These are phyloP conservation scores for Periconia digitata DNA, from an alignment of 2,329 filamentous ascomycete species.

Conservation along the genomic window DNA sequence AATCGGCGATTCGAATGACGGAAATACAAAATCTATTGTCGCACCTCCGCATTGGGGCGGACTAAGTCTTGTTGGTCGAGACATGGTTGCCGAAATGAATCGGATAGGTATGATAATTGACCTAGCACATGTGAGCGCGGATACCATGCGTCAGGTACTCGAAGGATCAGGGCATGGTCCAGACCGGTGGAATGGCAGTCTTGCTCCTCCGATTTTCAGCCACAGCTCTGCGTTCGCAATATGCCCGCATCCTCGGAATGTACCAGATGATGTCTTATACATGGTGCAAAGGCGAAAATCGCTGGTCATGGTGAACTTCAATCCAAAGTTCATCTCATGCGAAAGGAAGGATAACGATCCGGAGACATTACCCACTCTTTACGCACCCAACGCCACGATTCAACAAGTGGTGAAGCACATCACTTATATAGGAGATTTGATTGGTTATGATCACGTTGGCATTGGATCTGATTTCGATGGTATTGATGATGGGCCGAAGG, in stretches of 20 bases:
- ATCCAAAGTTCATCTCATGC: constrained; percentile 79
- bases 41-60: constrained; percentile 65
- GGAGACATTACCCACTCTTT: constrained; percentile 59
- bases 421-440: constrained; percentile 73
- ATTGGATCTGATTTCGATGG: constrained; percentile 82
- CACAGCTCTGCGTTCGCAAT: constrained; percentile 62
- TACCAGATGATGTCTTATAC: constrained; percentile 77
- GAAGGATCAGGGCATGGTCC: constrained; percentile 47
- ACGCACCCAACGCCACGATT: constrained; percentile 69
- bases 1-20: constrained; percentile 43
- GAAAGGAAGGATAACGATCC: not conserved
- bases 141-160: constrained; percentile 82
- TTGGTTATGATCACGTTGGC: constrained; percentile 85
- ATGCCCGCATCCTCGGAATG: constrained; percentile 85
- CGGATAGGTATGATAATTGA: constrained; percentile 89
- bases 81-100: constrained; percentile 84
- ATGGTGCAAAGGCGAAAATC: constrained; percentile 70
- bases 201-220: constrained; percentile 81
- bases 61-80: constrained; percentile 66
- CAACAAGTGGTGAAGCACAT: constrained; percentile 78
- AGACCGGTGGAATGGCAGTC: constrained; percentile 66
- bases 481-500: not conserved
- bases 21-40: constrained; percentile 17
- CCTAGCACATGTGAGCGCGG: constrained; percentile 72
- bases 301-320: constrained; percentile 87